Base-by-base conservation (phyloP, 2,329 filamentous ascomycete genomes). In the Alternaria angustiovoidea region DNA sequence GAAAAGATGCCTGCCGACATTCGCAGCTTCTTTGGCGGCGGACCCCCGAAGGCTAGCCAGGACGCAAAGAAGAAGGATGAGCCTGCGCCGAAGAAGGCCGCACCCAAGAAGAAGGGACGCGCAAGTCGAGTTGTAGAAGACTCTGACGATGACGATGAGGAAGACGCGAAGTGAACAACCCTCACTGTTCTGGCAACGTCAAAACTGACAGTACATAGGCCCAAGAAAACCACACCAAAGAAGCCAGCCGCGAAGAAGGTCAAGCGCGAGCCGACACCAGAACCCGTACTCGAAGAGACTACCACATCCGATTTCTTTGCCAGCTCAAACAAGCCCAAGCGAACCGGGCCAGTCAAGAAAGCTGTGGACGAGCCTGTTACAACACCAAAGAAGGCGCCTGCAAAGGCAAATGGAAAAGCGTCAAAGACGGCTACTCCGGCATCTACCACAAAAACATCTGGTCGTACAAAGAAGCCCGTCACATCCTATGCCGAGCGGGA, bases 1-100 rank as follows among this genome's bases (percentile, higher is more conserved):
- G 30, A 18, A 36, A n/a, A 96, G 96, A 96, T 97, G 93, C 88
- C 93, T 54, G 75, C 85, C 64, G 94, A 98, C 80, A 98, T 97
- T 73, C 87, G 94, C 74, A 93, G 85, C 70, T 98, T 97, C 81
- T 97, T 98, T 82, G 89, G 90, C 56, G 88, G 91, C 65, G 94
- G 93, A 16, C 57, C 57, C 62, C 93, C 93, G 78, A 83, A 85
- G 69, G 81, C 85, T 81, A 74, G 66, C 66, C 72, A 76, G 64
- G 65, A 61, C 41, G 66, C 69, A 30, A 69, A 68, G 60, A 74
- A 76, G 65, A 75, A 75, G 54, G 70, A 68, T 28, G 73, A 75
- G 53, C 56, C 70, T 66, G 70, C 73, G 54, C 62, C 75, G 34
- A 75, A 78, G 71, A 74, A 83, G 74, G 60, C 68, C 8, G 67